phyloP scores from a whole-genome alignment of 164 flowering plant species.

The grape (Vitis vinifera) region ASM3070453v1 NC_081812.1:13618501-13619000 shows the following conservation, averaged over 20 bases:
- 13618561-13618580: constrained; percentile 95
- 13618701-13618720: background rate
- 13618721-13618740: background rate
- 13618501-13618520: background rate
- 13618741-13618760: background rate
- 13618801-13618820: background rate
- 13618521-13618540: background rate
- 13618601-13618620: constrained; percentile 82
- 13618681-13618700: background rate
- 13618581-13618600: constrained; percentile 78
- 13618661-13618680: background rate
- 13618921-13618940: no score
- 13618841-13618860: no score
- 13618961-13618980: no score
- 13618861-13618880: no score
- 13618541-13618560: constrained; percentile 89
- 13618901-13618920: no score
- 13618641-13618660: constrained; percentile 31
- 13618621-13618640: constrained; percentile 97
- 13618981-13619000: no score
- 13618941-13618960: no score
- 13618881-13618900: no score
- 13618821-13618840: background rate
- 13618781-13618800: background rate
- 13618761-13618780: background rate